Evolutionary conservation across 192 early-diverging fungal genomes (phyloP), one percentile per base, ranked within the genome.

Genomic region (Entomortierella chlamydospora): DNA sequence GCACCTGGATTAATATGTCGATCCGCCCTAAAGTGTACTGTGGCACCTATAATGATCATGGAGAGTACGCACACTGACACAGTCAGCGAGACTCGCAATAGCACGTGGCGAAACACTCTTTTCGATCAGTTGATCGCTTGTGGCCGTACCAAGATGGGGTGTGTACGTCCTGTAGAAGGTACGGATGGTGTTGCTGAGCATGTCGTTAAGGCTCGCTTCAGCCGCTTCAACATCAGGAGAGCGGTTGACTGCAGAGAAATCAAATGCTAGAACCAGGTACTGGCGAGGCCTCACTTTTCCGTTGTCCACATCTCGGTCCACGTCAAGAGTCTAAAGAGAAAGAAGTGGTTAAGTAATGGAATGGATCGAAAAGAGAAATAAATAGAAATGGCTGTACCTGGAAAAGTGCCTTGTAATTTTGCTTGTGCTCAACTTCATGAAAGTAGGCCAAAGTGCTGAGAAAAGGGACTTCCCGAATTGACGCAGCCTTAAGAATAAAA

Each of bases 391-490:
- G 10, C 43, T 42, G 25, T 29, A 68, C 73, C 57, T 76, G 56
- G 57, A 76, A 76, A 15, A 68, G 73, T 53, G 53, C 57, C n/a
- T 60, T 29, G 45, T 76, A 52, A 57, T 61, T 55, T 22, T 76
- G 41, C 37, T 31, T 29, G 45, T 76, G 34, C 50, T 76, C 56
- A 34, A 76, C 65, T 15, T 66, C 73, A 69, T 76, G 73, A 61
- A 76, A 68, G 33, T 69, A 50, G 20, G 73, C 64, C 34, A 76
- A 63, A 28, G 58, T 76, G 26, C 73, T 76, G 57, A 76, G 65
- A 45, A 65, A 18, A 74, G 57, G 25, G 72, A 74, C 64, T 74
- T 74, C 18, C 72, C 72, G 37, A 74, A 74, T 51, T 64, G 64
- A 54, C 72, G 62, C 30, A 64, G 72, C 22, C 64, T 61, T 29